Base-by-base conservation (phyloP, 805 yeast genomes). In the Ascoidea tarda region DNA sequence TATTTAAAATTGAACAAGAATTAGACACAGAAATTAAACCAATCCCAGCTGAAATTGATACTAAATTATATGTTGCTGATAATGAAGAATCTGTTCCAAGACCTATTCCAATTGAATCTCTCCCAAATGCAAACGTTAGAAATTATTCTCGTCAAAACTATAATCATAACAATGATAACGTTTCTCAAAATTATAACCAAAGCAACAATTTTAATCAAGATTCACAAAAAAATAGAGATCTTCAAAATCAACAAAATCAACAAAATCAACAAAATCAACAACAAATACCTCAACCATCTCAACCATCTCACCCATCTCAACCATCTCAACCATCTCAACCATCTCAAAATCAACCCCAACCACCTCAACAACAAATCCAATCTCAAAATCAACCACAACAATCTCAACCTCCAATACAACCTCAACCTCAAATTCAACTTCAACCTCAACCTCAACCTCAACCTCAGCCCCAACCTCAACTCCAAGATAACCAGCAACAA, bases 1-100 rank as follows among this genome's bases (percentile, higher is more conserved):
- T 93, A 63, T 91, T 89, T 70, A 87, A 87, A 68, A 90, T 93
- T 61, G 99, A 93, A 69, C 96, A 91, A 70, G 98, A 91, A 70
- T 78, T 93, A 59, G 97, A 97, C 44, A 91, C 97, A 16, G 98
- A 93, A 66, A 93, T 93, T 68, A 87, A 87, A 65, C 96, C 98
- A 55, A 93, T 93, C 60, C 99, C 99, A 46, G 82, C 88, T n/a
- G 79, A 80, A 51, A 93, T 93, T 62, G 98, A 93, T 70, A 83
- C 81, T 68, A 76, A 84, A 12, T 75, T 93, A 60, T 93, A 93
- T 64, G 98, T 90, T 51, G 91, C 90, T 49, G 85, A 83, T 53
- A 82, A 87, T 64, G 57, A 78, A 51, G 78, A 77, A 21, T 73
- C 81, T 21, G 85, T 89, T 54, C 97, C 97, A 62, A 81, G 81